Base-by-base conservation (phyloP, 2,329 filamentous ascomycete species). In the Drechmeria coniospora region DNA sequence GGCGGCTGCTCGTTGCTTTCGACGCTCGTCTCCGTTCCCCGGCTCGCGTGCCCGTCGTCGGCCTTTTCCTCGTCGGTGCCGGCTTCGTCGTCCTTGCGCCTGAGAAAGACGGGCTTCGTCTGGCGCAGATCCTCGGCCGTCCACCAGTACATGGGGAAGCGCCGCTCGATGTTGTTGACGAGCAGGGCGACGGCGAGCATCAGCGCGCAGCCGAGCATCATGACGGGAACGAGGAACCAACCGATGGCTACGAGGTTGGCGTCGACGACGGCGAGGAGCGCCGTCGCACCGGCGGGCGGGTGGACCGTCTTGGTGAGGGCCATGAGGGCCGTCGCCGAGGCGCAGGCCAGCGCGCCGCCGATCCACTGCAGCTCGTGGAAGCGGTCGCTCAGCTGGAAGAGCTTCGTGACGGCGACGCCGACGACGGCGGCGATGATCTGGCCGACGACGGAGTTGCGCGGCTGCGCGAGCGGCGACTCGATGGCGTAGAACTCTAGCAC, bases 401-500 rank as follows among this genome's bases (percentile, higher is more conserved):
- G 59, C 44, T 79, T 80, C 27, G 63, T 61, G 27, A 80, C 61
- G 16, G 54, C 50, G 9, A 81, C 60, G 8, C 76, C 78, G 19
- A 74, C 54, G 4, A 72, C 21, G 8, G 70, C 63, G 2, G 74
- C 61, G 23, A 82, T 47, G 17, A 78, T 30, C 44, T 84, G 78
- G n/a, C 76, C 74, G 6, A 75, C 34, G 10, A 84, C 47, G 23
- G 69, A 63, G 46, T 77, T 81, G 15, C 79, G 72, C 1, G 79
- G 79, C 42, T 84, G 79, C 0, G 78, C 63, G 16, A 84, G 65
- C 0, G 79, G 77, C 0, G 76, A 76, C 27, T 79, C 71, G 38
- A 82, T 74, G 25, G 70, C 63, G 40, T 74, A 74, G 49, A 79
- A 84, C 41, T 79, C 68, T 21, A 84, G 64, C n/a, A 84, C 75